Percentiles rank a stretch among this genome's conserved stretches.
Evolutionary conservation across 2,329 filamentous ascomycete species (phyloP).

Genomic region (Cladosporium colombiae): DNA sequence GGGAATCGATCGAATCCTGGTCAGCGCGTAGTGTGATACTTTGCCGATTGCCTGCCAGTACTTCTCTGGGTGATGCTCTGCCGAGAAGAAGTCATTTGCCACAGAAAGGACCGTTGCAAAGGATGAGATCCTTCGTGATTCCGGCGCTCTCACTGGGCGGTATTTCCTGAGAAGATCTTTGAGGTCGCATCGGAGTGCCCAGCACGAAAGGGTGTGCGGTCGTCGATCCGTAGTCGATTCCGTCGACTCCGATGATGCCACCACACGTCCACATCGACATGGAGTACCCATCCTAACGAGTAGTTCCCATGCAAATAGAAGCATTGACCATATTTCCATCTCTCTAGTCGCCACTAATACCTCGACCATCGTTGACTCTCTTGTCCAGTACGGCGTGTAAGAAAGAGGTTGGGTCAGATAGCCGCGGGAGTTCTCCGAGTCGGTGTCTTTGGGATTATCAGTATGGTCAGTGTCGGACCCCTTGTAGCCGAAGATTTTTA

Average conservation of each 20-base stretch:
- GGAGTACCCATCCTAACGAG: neutral
- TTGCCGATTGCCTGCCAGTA: neutral
- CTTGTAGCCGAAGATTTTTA: neutral
- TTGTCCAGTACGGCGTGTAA: neutral
- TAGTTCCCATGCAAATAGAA: neutral
- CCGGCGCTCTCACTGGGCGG: neutral
- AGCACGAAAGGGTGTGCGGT: neutral
- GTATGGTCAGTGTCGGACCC: too few relatives aligned
- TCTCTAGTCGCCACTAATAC: neutral
- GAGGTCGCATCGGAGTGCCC: neutral
- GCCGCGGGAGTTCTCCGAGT: too few relatives aligned
- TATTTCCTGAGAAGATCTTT: neutral
- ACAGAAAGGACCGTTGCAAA: neutral
- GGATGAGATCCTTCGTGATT: fast-evolving
- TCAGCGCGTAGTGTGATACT: neutral
- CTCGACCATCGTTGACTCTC: neutral
- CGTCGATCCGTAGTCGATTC: neutral
- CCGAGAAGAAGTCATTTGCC: neutral
- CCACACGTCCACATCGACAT: neutral
- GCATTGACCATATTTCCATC: neutral
- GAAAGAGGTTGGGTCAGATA: neutral
- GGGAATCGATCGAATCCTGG: neutral
- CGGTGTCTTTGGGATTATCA: too few relatives aligned
- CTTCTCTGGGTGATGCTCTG: neutral
- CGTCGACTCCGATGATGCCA: neutral